These are phyloP conservation scores for Physocladia obscura DNA, from an alignment of 192 early-diverging fungal species.

Conservation along the genomic window DNA sequence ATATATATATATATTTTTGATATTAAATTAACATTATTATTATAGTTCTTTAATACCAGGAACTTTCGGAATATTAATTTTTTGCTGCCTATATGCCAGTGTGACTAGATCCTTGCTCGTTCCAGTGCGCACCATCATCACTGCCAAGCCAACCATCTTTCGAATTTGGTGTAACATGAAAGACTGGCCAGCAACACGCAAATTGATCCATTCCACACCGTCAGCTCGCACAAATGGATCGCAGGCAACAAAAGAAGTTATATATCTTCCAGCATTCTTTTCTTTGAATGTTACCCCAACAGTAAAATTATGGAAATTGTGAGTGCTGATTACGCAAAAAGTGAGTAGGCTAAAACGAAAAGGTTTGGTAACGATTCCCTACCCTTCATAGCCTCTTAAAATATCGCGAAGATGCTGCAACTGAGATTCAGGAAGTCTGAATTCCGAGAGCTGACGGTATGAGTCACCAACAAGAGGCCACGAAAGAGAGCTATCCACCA, in stretches of 20 bases:
- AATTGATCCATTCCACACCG: constrained; percentile 82
- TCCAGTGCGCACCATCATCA: constrained; percentile 74
- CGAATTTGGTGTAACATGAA: constrained; percentile 99
- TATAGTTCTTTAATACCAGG: constrained; percentile 44
- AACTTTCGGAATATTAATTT: constrained; percentile 95
- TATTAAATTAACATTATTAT: neutral
- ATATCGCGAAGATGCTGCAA: constrained; percentile 67
- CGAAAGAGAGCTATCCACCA: no score
- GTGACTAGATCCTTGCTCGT: constrained; percentile 71
- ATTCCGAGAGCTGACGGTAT: constrained; percentile 44
- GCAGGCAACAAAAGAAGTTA: constrained; percentile 68
- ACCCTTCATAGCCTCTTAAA: constrained; percentile 63
- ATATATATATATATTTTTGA: neutral
- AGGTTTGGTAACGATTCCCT: neutral
- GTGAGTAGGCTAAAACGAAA: neutral
- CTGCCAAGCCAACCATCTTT: constrained; percentile 94
- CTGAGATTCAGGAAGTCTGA: constrained; percentile 61
- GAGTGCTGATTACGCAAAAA: constrained; percentile 55
- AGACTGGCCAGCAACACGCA: constrained; percentile 91
- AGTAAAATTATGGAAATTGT: constrained; percentile 97
- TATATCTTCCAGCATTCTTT: constrained; percentile 75
- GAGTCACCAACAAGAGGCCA: constrained; percentile 30
- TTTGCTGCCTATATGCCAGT: constrained; percentile 59
- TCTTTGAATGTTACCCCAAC: constrained; percentile 76
- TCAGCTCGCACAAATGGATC: constrained; percentile 48